These are phyloP conservation scores for Nakazawaea laoshanensis DNA, from an alignment of 805 yeast species.

Conservation along the genomic window DNA sequence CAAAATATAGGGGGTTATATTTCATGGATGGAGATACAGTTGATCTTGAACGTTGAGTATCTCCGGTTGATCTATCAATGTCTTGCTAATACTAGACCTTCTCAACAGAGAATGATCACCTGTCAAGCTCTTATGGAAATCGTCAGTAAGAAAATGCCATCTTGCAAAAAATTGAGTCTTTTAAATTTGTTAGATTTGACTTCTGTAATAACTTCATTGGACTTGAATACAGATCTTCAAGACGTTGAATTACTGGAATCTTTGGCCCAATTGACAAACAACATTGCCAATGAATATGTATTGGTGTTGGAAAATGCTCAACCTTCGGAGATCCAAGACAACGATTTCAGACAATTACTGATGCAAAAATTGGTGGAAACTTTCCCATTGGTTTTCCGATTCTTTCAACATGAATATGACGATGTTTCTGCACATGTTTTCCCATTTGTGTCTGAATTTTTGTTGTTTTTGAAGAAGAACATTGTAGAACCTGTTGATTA, in stretches of 20 bases:
- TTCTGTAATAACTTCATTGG: slow-evolving; percentile 32
- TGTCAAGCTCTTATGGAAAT: slow-evolving; percentile 45
- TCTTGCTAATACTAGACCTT: slow-evolving; percentile 22
- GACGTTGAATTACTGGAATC: slow-evolving; percentile 69
- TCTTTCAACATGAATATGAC: slow-evolving; percentile 77
- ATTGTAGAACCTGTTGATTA: slow-evolving; percentile 25
- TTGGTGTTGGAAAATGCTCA: slow-evolving; percentile 49
- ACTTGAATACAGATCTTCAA: slow-evolving; percentile 31
- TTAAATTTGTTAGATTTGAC: slow-evolving; percentile 63
- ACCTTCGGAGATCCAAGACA: slow-evolving; percentile 25
- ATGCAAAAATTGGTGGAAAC: slow-evolving; percentile 45
- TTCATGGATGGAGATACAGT: slow-evolving; percentile 83
- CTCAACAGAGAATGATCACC: slow-evolving; percentile 46
- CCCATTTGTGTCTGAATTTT: slow-evolving; percentile 68
- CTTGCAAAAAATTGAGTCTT: slow-evolving; percentile 51
- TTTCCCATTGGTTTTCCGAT: slow-evolving; percentile 66
- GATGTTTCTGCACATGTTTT: slow-evolving; percentile 81
- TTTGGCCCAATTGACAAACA: slow-evolving; percentile 64
- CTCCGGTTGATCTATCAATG: slow-evolving; percentile 51
- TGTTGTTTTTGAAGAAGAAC: slow-evolving; percentile 59
- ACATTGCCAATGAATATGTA: slow-evolving; percentile 71
- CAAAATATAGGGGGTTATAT: slow-evolving; percentile 76
- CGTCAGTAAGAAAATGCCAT: slow-evolving; percentile 49
- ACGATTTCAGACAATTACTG: slow-evolving; percentile 26
- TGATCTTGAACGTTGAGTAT: slow-evolving; percentile 56